A percentile compares a stretch with the other conserved stretches of the same genome.
Evolutionary conservation across 805 yeast genomes (phyloP).

Genomic region (Yarrowia deformans): DNA sequence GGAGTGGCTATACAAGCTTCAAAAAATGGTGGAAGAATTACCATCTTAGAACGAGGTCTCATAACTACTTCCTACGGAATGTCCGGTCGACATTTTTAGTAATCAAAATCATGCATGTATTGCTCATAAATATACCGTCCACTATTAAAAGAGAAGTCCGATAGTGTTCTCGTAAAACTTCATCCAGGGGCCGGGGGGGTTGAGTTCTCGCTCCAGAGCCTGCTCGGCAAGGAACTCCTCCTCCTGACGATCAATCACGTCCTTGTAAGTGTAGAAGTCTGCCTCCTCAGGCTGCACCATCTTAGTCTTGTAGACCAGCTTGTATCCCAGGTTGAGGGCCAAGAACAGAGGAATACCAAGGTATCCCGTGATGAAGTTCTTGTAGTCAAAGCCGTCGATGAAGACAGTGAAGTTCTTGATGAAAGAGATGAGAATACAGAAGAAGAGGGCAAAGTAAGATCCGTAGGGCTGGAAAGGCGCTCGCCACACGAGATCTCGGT

Average conservation of each 20-base stretch:
- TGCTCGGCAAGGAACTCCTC: slow-evolving; percentile 40
- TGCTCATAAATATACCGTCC: slow-evolving; percentile 35
- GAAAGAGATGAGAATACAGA: slow-evolving; percentile 63
- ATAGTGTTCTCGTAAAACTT: slow-evolving; percentile 41
- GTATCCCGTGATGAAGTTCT: slow-evolving; percentile 77
- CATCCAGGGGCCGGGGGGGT: slow-evolving; percentile 36
- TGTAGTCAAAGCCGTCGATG: slow-evolving; percentile 64
- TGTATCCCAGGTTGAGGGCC: slow-evolving; percentile 64
- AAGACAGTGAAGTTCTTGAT: slow-evolving; percentile 78
- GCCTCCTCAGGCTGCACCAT: slow-evolving; percentile 38
- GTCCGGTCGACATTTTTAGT: not conserved
- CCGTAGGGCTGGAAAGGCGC: slow-evolving; percentile 78
- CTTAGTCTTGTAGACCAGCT: slow-evolving; percentile 50
- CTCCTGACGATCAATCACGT: slow-evolving; percentile 41
- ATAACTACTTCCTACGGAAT: not conserved
- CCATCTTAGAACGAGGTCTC: not conserved
- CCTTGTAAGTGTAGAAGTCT: slow-evolving; percentile 41
- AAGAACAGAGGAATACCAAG: slow-evolving; percentile 74
- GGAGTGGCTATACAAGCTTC: not conserved
- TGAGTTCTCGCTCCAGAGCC: slow-evolving; percentile 40
- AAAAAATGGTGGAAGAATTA: slow-evolving; percentile 24
- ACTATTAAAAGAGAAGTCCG: slow-evolving; percentile 39
- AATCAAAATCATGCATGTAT: slow-evolving; percentile 22
- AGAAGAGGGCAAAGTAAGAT: slow-evolving; percentile 61
- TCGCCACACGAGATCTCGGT: slow-evolving; percentile 60